Base-by-base conservation (phyloP, 345 rosid genomes). In the Populus nigra region DNA sequence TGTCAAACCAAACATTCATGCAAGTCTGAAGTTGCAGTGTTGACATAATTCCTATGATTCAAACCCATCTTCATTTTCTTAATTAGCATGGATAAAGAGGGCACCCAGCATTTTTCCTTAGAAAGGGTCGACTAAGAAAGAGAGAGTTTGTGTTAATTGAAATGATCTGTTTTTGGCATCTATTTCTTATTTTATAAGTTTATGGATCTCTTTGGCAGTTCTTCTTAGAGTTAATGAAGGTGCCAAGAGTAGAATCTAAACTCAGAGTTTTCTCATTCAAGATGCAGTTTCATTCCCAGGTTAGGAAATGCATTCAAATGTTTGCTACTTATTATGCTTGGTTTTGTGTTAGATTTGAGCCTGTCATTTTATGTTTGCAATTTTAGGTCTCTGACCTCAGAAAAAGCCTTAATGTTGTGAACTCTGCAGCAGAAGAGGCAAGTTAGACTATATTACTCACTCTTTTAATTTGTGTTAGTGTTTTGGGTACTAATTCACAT, bases 221-320 rank as follows among this genome's bases (percentile, higher is more conserved):
- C 84, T 94, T 94, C 86, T 77, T 90, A 76, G 98, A 93, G 91
- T 82, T 94, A 76, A 90, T 93, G 95, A 86, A 89, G 90, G 93
- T 94, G 69, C 94, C 98, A 55, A 88, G 97, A 79, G 92, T 90
- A 67, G 98, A 94, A 81, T 85, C 93, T 73, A 94, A 94, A 88
- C 94, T 94, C 83, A 89, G 97, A 77, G 96, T 95, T 74, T 95
- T 93, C 84, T 90, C 96, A 71, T 93, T 95, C 83, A 95, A 93
- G 87, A 90, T 90, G 70, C 99, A 93, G 88, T 95, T 95, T 74
- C 53, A 29, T 68, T 78, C 89, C 74, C 98, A 95, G 98, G 99
- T 95, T 65, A 79, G 85, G 45, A 75, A 72, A 77, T 55, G 43
- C 20, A 75, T 77, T 57, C 35, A 36, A 67, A n/a, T 57, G 49